Conservation (phyloP, 2,329 filamentous ascomycete genomes). For the Tympanopsis confertula region DNA sequence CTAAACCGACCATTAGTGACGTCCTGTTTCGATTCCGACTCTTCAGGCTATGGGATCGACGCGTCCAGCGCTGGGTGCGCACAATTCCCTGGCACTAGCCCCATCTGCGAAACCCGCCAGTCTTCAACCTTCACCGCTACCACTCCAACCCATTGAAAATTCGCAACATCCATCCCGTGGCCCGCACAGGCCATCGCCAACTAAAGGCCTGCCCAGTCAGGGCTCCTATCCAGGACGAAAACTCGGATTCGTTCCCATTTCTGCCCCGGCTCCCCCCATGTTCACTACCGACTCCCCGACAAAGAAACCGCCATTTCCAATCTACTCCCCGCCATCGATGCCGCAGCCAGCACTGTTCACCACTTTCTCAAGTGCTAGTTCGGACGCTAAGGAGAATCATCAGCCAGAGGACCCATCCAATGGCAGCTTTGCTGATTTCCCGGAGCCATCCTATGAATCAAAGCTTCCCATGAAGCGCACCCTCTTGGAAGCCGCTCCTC, state of each 20-base stretch:
- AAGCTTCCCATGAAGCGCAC: slow-evolving; percentile 45
- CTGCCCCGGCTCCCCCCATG: not conserved
- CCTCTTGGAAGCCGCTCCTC: slow-evolving; percentile 61
- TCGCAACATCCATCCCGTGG: not conserved
- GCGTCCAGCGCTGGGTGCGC: no score
- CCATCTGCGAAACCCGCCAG: no score
- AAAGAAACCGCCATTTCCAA: not conserved
- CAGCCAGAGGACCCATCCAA: not conserved
- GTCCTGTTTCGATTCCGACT: no score
- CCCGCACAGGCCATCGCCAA: not conserved
- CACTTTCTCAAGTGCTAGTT: not conserved
- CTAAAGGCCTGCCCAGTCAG: not conserved
- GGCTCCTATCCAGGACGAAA: no score
- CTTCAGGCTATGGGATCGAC: no score
- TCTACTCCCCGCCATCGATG: not conserved
- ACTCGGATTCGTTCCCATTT: not conserved
- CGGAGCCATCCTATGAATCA: not conserved
- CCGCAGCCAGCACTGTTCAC: not conserved
- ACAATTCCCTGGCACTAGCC: no score
- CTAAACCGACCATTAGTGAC: no score
- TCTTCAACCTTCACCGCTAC: no score
- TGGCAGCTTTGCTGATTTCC: slow-evolving; percentile 1
- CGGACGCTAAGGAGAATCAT: not conserved
- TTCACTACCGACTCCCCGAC: not conserved
- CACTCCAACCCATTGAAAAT: not conserved